Conservation (phyloP, 2,329 filamentous ascomycete species). For the Fusarium sororula region DNA sequence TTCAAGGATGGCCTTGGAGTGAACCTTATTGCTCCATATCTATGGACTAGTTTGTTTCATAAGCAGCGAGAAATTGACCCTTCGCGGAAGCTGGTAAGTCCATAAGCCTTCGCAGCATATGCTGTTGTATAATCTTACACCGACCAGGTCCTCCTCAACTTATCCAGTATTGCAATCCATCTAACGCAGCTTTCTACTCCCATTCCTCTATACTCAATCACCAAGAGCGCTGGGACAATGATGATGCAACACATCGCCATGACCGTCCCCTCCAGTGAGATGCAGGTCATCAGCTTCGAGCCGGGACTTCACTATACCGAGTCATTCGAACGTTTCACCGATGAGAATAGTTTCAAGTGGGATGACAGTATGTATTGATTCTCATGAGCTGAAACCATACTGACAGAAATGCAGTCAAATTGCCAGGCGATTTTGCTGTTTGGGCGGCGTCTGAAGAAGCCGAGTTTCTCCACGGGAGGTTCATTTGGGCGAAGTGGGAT, state of each 20-base stretch:
- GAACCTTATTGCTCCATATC: background rate
- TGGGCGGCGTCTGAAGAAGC: slow-evolving; percentile 18
- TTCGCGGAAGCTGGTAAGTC: background rate
- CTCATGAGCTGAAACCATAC: rapidly evolving
- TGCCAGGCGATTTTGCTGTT: slow-evolving; percentile 6
- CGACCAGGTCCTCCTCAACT: background rate
- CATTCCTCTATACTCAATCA: slow-evolving; percentile 45
- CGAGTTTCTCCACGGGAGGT: slow-evolving; percentile 8
- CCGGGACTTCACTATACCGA: slow-evolving; percentile 8
- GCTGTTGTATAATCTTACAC: rapidly evolving
- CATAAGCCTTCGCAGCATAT: rapidly evolving
- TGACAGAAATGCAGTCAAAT: background rate
- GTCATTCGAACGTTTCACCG: background rate
- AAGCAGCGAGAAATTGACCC: background rate
- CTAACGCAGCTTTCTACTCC: background rate
- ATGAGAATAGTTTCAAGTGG: slow-evolving; percentile 3
- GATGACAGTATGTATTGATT: background rate
- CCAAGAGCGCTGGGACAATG: slow-evolving; percentile 50
- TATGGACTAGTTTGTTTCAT: background rate
- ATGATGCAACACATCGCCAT: slow-evolving; percentile 51
- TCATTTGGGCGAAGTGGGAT: slow-evolving; percentile 15
- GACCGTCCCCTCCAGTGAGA: slow-evolving; percentile 40
- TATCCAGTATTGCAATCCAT: background rate
- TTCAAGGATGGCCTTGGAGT: background rate
- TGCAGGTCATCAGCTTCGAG: slow-evolving; percentile 42